Evolutionary conservation across 805 yeast genomes (phyloP).

Genomic region (Ogataea polymorpha): DNA sequence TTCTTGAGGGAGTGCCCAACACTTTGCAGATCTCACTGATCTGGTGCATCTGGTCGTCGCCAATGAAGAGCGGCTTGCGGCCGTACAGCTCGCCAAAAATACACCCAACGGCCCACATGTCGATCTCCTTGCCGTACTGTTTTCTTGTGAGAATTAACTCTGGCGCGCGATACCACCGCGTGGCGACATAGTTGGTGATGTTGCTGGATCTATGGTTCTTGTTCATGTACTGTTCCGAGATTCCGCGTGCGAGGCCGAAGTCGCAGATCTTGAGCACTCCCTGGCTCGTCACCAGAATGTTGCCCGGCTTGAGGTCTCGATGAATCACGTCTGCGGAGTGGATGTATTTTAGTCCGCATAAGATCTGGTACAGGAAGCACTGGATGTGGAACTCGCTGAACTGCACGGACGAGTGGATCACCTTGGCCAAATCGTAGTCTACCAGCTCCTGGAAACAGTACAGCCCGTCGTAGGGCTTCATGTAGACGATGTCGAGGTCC

Average conservation of each 20-base stretch:
- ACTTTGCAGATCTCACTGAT: slow-evolving; percentile 62
- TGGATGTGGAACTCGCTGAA: slow-evolving; percentile 83
- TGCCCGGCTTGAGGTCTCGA: slow-evolving; percentile 90
- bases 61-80: slow-evolving; percentile 75
- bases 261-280: slow-evolving; percentile 87
- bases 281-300: slow-evolving; percentile 68
- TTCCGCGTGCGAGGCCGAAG: slow-evolving; percentile 88
- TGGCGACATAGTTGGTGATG: slow-evolving; percentile 86
- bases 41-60: slow-evolving; percentile 70
- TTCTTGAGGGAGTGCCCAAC: slow-evolving; percentile 66
- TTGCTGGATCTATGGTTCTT: slow-evolving; percentile 36
- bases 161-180: slow-evolving; percentile 95
- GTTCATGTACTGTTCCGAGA: slow-evolving; percentile 35
- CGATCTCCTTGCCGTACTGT: slow-evolving; percentile 66
- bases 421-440: slow-evolving; percentile 76
- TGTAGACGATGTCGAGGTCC: slow-evolving; percentile 68
- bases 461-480: slow-evolving; percentile 75
- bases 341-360: slow-evolving; percentile 83
- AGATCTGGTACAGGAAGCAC: slow-evolving; percentile 71
- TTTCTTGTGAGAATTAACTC: slow-evolving; percentile 68
- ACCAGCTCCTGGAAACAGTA: slow-evolving; percentile 86
- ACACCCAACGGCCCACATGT: slow-evolving; percentile 94
- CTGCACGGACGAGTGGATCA: slow-evolving; percentile 73
- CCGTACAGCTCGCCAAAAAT: slow-evolving; percentile 83
- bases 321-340: slow-evolving; percentile 93